A percentile compares a stretch with the other conserved stretches of the same genome.
These are phyloP conservation scores for Phytopythium sindhum DNA, from an alignment of 352 stramenopile genomes.

Conservation along the genomic window DNA sequence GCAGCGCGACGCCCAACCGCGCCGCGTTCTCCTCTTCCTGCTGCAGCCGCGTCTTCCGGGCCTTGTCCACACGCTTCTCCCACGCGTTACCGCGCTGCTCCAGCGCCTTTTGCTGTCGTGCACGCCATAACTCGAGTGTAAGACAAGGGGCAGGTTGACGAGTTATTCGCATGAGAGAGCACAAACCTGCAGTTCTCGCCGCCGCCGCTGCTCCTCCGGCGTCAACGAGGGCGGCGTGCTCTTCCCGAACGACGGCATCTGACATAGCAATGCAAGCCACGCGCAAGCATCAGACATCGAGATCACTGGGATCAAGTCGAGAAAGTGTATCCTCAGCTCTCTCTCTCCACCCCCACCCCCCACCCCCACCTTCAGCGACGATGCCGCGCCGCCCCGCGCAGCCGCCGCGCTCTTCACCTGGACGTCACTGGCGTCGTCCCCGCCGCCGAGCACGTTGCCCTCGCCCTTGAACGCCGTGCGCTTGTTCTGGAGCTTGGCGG, in stretches of 20 bases:
- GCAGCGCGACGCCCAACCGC: constrained; percentile 28
- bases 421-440: constrained; percentile 2
- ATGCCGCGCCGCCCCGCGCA: constrained; percentile 7
- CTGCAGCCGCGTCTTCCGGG: constrained; percentile 43
- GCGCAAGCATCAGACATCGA: not conserved
- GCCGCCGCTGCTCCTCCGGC: constrained; percentile 49
- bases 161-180: not conserved
- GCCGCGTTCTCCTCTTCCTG: constrained; percentile 47
- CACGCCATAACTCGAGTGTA: not conserved
- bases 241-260: constrained; percentile 42
- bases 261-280: constrained; percentile 2
- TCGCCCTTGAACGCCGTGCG: constrained; percentile 58
- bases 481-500: constrained; percentile 76
- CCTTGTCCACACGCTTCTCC: constrained; percentile 65
- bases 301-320: not conserved
- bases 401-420: constrained; percentile 6
- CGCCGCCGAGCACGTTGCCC: constrained; percentile 56
- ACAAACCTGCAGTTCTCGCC: constrained; percentile 58
- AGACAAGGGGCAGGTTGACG: too few species aligned
- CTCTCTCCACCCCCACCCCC: too few species aligned
- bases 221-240: constrained; percentile 36
- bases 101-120: constrained; percentile 43
- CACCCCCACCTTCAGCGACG: constrained; percentile 27
- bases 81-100: constrained; percentile 57
- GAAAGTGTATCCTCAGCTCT: not conserved